Percentiles rank a stretch among this genome's conserved stretches.
Conservation (phyloP, 495 filamentous ascomycete species). For the Neurospora sp. region DNA sequence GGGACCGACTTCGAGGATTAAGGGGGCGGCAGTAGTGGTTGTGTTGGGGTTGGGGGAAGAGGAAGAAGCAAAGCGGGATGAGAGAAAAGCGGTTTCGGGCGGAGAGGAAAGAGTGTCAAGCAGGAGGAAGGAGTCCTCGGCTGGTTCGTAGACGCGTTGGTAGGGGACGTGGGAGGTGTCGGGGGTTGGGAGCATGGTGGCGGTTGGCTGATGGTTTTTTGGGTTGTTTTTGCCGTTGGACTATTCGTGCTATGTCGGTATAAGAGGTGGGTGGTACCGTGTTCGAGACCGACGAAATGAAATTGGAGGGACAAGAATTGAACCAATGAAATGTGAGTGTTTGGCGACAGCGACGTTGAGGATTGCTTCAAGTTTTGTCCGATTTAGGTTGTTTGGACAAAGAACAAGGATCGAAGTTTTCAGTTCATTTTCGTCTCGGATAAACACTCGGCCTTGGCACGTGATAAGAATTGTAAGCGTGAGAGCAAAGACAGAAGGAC, state of each 20-base stretch:
- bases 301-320: background rate
- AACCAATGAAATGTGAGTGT: background rate
- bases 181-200: conserved; percentile 77
- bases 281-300: background rate
- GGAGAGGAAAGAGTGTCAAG: conserved; percentile 79
- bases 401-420: background rate
- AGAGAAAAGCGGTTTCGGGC: conserved; percentile 63
- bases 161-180: conserved; percentile 84
- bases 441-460: background rate
- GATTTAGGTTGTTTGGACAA: background rate
- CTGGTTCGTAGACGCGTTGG: conserved; percentile 80
- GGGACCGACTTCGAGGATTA: conserved; percentile 65
- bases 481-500: background rate
- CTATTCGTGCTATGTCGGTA: background rate
- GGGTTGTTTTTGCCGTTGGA: background rate
- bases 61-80: conserved; percentile 43
- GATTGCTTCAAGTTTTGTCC: background rate
- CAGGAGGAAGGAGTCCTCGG: conserved; percentile 91
- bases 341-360: background rate
- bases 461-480: background rate
- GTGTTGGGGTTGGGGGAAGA: background rate
- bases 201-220: background rate
- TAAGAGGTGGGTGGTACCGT: background rate
- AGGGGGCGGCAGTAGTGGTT: no score
- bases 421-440: background rate